Percentiles rank a stretch among this genome's conserved stretches.
Evolutionary conservation across 2,329 filamentous ascomycete genomes (phyloP).

Genomic region (Xylariaceae sp.): DNA sequence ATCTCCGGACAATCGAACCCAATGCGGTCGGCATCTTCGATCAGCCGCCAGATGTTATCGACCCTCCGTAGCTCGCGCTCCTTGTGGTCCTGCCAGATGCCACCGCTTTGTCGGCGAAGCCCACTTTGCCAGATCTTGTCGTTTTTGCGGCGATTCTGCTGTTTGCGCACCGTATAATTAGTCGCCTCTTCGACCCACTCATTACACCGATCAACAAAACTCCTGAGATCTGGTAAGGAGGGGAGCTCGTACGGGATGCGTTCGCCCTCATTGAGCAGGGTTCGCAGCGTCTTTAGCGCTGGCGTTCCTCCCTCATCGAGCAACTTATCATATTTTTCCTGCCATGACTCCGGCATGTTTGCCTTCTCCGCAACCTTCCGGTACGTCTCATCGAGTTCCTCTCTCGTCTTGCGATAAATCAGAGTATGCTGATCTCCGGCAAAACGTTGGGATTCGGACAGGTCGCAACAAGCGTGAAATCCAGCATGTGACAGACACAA

Average conservation of each 20-base stretch:
- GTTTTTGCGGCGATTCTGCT: constrained; percentile 93
- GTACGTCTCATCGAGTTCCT: constrained; percentile 63
- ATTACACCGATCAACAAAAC: constrained; percentile 94
- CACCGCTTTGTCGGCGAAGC: constrained; percentile 65
- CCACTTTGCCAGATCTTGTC: constrained; percentile 81
- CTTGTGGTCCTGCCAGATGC: constrained; percentile 64
- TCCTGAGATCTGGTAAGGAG: constrained; percentile 75
- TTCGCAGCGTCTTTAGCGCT: constrained; percentile 79
- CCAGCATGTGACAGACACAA: constrained; percentile 83
- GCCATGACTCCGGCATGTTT: constrained; percentile 81
- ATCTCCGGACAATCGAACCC: constrained; percentile 95
- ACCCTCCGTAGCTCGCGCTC: constrained; percentile 86
- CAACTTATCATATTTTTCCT: constrained; percentile 81
- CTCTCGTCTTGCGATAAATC: constrained; percentile 73
- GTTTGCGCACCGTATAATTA: constrained; percentile 93
- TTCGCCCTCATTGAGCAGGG: constrained; percentile 87
- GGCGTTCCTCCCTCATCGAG: constrained; percentile 82
- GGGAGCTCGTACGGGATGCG: constrained; percentile 88
- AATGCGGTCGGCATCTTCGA: constrained; percentile 79
- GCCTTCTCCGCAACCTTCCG: constrained; percentile 85
- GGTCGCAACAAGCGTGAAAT: constrained; percentile 74
- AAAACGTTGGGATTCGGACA: constrained; percentile 64
- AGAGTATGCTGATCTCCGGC: constrained; percentile 69
- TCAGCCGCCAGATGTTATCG: constrained; percentile 80
- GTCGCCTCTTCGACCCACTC: constrained; percentile 98